phyloP scores from a whole-genome alignment of 2,329 filamentous ascomycete genomes.

The Paracorniculantispora psalliotae region DNA sequence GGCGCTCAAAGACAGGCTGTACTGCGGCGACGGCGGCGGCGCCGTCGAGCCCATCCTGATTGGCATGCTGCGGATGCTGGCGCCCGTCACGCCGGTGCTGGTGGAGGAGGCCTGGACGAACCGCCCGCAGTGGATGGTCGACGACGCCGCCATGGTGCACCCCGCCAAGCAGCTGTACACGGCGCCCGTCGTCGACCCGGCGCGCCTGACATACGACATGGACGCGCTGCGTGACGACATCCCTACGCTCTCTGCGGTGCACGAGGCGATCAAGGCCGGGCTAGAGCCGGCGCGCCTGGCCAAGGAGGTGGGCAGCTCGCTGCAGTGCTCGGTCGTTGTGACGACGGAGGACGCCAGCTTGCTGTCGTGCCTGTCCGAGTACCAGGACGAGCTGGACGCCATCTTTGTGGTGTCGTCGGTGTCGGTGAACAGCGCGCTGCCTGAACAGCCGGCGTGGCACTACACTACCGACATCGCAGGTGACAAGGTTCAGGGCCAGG shows the following conservation, averaged over 20 bases:
- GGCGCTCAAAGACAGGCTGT: constrained; percentile 83
- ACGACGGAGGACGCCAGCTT: constrained; percentile 35
- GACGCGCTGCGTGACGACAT: constrained; percentile 37
- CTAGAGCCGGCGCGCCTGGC: constrained; percentile 67
- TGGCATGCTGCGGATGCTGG: constrained; percentile 72
- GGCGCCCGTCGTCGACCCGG: constrained; percentile 37
- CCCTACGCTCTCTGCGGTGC: constrained; percentile 47
- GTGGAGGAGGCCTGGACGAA: constrained; percentile 87
- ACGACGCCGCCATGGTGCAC: constrained; percentile 33
- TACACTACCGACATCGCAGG: constrained; percentile 41
- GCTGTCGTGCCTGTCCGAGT: constrained; percentile 32
- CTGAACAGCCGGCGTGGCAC: constrained; percentile 32
- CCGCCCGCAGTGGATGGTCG: constrained; percentile 59
- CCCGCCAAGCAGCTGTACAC: constrained; percentile 46
- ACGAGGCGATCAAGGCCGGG: constrained; percentile 65
- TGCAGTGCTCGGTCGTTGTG: constrained; percentile 69
- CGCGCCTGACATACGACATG: constrained; percentile 35
- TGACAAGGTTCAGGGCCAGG: constrained; percentile 31
- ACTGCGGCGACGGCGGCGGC: constrained; percentile 70
- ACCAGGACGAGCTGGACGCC: constrained; percentile 49
- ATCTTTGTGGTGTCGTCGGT: constrained; percentile 69
- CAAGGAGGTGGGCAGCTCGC: constrained; percentile 72
- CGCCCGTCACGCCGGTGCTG: constrained; percentile 74
- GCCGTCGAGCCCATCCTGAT: constrained; percentile 62
- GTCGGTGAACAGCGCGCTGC: constrained; percentile 35